phyloP scores from a whole-genome alignment of 768 basidiomycete genomes.

The Glaciozyma antarctica region DNA sequence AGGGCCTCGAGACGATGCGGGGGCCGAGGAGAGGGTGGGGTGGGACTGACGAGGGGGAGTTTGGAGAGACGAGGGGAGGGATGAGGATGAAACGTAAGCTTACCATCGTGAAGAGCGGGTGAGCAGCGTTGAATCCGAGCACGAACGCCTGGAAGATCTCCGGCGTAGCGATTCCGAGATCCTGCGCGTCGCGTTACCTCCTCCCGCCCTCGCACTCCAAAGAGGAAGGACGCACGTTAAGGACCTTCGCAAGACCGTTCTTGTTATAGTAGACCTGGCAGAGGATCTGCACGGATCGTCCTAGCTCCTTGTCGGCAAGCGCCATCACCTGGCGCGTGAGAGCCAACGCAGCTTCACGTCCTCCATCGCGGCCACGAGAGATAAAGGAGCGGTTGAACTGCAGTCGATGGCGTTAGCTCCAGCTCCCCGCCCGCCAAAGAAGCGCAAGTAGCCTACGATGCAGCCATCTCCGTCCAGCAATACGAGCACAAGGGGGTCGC shows the following conservation, averaged over 20 bases:
- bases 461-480: constrained; percentile 30
- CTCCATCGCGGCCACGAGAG: constrained; percentile 21
- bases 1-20: too few relatives aligned
- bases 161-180: constrained; percentile 15
- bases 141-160: constrained; percentile 14
- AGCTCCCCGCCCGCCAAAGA: not conserved
- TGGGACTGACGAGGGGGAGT: too few relatives aligned
- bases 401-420: not conserved
- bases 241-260: not conserved
- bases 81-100: not conserved
- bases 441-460: constrained; percentile 3
- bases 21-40: too few relatives aligned
- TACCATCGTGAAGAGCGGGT: constrained; percentile 18
- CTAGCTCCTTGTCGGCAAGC: not conserved
- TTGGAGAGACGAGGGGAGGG: too few relatives aligned
- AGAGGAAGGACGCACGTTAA: constrained; percentile 2
- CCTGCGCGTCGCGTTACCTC: not conserved
- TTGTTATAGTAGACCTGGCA: constrained; percentile 16
- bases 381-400: constrained; percentile 15
- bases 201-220: not conserved
- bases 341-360: constrained; percentile 11
- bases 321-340: constrained; percentile 10
- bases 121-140: constrained; percentile 18
- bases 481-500: constrained; percentile 13
- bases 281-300: not conserved